phyloP scores from a whole-genome alignment of 176 grass and related monocot genomes.

The Elymus sibiricus region DNA sequence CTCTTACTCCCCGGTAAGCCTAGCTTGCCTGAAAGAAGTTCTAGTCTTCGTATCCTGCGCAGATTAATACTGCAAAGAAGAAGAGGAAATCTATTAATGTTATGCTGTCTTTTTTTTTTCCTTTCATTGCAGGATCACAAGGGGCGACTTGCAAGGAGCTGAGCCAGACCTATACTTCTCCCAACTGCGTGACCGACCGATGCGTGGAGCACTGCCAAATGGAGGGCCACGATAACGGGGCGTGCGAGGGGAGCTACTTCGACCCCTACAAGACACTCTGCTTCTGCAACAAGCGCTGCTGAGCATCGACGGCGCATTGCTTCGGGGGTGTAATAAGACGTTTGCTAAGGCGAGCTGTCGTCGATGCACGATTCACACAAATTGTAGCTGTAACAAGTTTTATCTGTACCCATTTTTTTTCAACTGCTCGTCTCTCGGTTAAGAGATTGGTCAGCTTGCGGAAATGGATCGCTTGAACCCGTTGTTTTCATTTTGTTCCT shows the following conservation, averaged over 20 bases:
- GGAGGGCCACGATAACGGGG: background rate
- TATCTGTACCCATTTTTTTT: background rate
- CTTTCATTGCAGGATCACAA: background rate
- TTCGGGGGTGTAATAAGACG: too few relatives aligned
- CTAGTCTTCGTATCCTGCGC: too few relatives aligned
- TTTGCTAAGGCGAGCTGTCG: background rate
- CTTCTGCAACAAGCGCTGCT: background rate
- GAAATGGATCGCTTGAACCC: too few relatives aligned
- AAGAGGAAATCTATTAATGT: background rate
- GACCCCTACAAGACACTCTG: background rate
- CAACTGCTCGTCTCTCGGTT: too few relatives aligned
- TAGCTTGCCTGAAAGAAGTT: background rate
- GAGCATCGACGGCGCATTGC: background rate
- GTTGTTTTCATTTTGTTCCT: background rate
- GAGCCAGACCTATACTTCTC: background rate
- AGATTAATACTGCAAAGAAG: background rate
- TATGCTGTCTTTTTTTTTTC: too few relatives aligned
- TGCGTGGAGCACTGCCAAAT: background rate
- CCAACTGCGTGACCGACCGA: background rate
- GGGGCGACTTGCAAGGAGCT: background rate
- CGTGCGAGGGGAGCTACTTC: background rate
- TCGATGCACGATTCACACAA: too few relatives aligned
- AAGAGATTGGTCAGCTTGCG: background rate
- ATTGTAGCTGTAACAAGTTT: background rate
- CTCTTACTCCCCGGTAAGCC: constrained; percentile 2